phyloP scores from a whole-genome alignment of 2,329 filamentous ascomycete species.

The Phyllosticta citrichinensis region DNA sequence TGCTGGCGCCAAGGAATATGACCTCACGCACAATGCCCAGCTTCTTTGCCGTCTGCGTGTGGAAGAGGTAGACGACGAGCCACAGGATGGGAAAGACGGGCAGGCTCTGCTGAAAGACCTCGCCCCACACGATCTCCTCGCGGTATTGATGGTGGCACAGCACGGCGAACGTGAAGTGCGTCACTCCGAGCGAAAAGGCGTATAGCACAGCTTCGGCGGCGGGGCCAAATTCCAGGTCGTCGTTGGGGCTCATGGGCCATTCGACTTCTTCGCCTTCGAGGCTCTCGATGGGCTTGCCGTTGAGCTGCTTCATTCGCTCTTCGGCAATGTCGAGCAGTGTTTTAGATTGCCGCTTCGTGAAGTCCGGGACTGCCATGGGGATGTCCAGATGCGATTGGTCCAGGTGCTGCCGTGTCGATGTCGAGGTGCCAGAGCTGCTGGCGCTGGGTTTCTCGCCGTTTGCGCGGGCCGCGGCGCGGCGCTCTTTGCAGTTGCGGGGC shows the following conservation, averaged over 20 bases:
- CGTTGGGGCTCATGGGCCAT: slow-evolving; percentile 20
- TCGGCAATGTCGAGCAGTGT: slow-evolving; percentile 67
- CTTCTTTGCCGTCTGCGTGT: slow-evolving; percentile 29
- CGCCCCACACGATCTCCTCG: slow-evolving; percentile 51
- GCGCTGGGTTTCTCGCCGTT: slow-evolving; percentile 24
- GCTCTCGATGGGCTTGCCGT: slow-evolving; percentile 37
- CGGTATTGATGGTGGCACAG: slow-evolving; percentile 71
- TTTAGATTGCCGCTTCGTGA: slow-evolving; percentile 45
- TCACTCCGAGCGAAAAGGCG: slow-evolving; percentile 51
- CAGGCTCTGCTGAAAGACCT: slow-evolving; percentile 43
- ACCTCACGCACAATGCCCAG: slow-evolving; percentile 37
- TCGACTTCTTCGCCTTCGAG: slow-evolving; percentile 4
- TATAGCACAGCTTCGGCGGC: slow-evolving; percentile 39
- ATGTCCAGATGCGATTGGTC: slow-evolving; percentile 25
- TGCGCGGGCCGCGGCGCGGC: slow-evolving; percentile 31
- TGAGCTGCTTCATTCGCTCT: slow-evolving; percentile 41
- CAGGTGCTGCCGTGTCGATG: background rate
- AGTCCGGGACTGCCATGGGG: slow-evolving; percentile 53
- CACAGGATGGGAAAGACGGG: slow-evolving; percentile 36
- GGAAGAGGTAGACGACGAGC: slow-evolving; percentile 34
- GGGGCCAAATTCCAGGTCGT: slow-evolving; percentile 36
- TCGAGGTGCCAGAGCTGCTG: slow-evolving; percentile 26
- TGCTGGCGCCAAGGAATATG: slow-evolving; percentile 54
- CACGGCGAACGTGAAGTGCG: slow-evolving; percentile 71
- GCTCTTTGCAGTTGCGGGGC: slow-evolving; percentile 35